These are phyloP conservation scores for Acer saccharum DNA, from an alignment of 345 rosid genomes.

Conservation along the genomic window DNA sequence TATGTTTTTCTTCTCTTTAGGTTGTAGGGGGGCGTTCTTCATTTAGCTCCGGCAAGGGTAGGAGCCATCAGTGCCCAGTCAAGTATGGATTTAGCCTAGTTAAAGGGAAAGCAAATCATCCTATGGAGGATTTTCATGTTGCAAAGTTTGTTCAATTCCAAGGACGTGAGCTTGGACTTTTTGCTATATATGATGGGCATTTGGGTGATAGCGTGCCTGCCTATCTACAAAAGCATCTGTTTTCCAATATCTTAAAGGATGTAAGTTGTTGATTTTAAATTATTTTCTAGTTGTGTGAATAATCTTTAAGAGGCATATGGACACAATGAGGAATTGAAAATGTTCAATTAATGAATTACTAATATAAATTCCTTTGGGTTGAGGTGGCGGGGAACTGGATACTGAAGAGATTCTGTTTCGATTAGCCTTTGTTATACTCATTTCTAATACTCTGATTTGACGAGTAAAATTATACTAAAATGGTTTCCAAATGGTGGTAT, in stretches of 20 bases:
- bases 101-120: slow-evolving; percentile 79
- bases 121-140: slow-evolving; percentile 80
- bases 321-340: neutral
- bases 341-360: neutral
- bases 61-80: slow-evolving; percentile 45
- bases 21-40: slow-evolving; percentile 48
- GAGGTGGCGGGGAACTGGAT: neutral
- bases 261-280: slow-evolving; percentile 30
- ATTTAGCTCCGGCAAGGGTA: slow-evolving; percentile 63
- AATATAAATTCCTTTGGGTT: neutral
- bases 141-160: slow-evolving; percentile 50
- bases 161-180: slow-evolving; percentile 64
- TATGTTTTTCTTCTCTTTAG: slow-evolving; percentile 30
- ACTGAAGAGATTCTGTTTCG: neutral
- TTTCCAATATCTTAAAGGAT: slow-evolving; percentile 64
- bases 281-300: neutral
- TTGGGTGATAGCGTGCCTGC: slow-evolving; percentile 76
- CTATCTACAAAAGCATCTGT: slow-evolving; percentile 64
- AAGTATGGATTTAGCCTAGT: slow-evolving; percentile 63
- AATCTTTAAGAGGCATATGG: slow-evolving; percentile 2
- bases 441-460: neutral
- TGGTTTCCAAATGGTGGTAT: neutral
- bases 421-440: neutral
- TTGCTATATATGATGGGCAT: slow-evolving; percentile 78
- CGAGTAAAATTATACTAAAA: neutral